Conservation (phyloP, 2,329 filamentous ascomycete genomes). For the Tolypocladium cylindrosporum region DNA sequence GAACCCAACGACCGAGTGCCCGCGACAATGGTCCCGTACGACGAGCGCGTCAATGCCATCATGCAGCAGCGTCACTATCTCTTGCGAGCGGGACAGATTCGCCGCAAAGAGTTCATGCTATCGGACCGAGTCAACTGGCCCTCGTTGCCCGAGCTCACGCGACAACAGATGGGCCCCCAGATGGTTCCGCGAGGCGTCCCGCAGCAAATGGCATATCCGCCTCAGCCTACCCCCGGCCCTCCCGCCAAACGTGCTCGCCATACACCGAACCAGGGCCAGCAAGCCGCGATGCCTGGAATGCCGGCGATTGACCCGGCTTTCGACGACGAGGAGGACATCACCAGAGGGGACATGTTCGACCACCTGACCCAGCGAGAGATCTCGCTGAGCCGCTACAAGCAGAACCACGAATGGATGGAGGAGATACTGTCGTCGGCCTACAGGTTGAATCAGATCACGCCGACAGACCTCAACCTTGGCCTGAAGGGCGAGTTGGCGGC, state of each 20-base stretch:
- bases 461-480: constrained; percentile 79
- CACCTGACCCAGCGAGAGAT: constrained; percentile 83
- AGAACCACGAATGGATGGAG: constrained; percentile 99
- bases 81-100: constrained; percentile 68
- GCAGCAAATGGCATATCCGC: constrained; percentile 53
- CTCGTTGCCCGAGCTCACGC: constrained; percentile 51
- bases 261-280: constrained; percentile 28
- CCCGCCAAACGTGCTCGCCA: constrained; percentile 46
- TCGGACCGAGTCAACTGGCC: constrained; percentile 87
- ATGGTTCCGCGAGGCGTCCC: constrained; percentile 38
- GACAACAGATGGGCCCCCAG: constrained; percentile 40
- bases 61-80: constrained; percentile 54
- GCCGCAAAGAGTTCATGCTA: constrained; percentile 90
- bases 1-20: constrained; percentile 67
- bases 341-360: constrained; percentile 81
- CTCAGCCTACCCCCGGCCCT: constrained; percentile 38
- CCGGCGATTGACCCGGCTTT: constrained; percentile 35
- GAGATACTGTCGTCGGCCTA: constrained; percentile 91
- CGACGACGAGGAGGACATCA: constrained; percentile 86
- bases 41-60: constrained; percentile 48
- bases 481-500: constrained; percentile 71
- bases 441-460: constrained; percentile 71
- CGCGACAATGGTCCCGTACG: constrained; percentile 53
- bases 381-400: constrained; percentile 75
- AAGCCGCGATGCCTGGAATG: constrained; percentile 26